Percentiles rank a stretch among this genome's conserved stretches.
These are phyloP conservation scores for Sextonia rubra DNA, from an alignment of 164 flowering plant species.

Conservation along the genomic window DNA sequence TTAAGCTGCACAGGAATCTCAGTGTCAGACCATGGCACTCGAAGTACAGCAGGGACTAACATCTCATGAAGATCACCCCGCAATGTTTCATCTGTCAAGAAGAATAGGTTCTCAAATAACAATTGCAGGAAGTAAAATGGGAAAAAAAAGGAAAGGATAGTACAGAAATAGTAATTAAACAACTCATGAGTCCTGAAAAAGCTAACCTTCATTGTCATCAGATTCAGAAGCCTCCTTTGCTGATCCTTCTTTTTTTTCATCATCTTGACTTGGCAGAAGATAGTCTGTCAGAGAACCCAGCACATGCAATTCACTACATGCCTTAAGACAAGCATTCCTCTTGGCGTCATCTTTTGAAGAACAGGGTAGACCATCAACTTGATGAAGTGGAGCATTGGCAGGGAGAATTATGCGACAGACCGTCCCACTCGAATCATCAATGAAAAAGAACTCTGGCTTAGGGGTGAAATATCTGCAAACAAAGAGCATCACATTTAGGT, in stretches of 20 bases:
- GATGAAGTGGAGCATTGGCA: slow-evolving; percentile 72
- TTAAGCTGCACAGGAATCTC: slow-evolving; percentile 34
- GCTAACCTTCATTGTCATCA: slow-evolving; percentile 44
- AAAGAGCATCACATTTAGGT: slow-evolving; percentile 5
- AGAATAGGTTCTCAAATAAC: slow-evolving; percentile 6
- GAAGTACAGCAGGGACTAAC: slow-evolving; percentile 68
- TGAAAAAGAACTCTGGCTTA: slow-evolving; percentile 57
- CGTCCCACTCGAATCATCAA: slow-evolving; percentile 62
- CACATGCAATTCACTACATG: slow-evolving; percentile 71
- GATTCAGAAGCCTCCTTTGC: slow-evolving; percentile 25
- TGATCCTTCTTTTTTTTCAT: slow-evolving; percentile 26
- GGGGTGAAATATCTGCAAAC: slow-evolving; percentile 66
- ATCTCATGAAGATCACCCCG: slow-evolving; percentile 74
- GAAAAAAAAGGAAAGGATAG: background rate
- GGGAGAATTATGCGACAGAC: slow-evolving; percentile 69
- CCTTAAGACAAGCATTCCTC: slow-evolving; percentile 75
- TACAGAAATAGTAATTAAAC: background rate
- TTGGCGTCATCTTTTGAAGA: slow-evolving; percentile 72
- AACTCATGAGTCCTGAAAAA: background rate
- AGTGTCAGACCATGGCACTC: slow-evolving; percentile 41
- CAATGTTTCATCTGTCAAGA: slow-evolving; percentile 47
- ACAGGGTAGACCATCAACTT: slow-evolving; percentile 54
- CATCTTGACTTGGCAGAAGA: slow-evolving; percentile 63
- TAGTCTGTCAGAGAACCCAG: slow-evolving; percentile 67
- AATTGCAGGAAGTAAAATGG: slow-evolving; percentile 1